Base-by-base conservation (phyloP, 441 rosid species). In the Brassica balearica region DNA sequence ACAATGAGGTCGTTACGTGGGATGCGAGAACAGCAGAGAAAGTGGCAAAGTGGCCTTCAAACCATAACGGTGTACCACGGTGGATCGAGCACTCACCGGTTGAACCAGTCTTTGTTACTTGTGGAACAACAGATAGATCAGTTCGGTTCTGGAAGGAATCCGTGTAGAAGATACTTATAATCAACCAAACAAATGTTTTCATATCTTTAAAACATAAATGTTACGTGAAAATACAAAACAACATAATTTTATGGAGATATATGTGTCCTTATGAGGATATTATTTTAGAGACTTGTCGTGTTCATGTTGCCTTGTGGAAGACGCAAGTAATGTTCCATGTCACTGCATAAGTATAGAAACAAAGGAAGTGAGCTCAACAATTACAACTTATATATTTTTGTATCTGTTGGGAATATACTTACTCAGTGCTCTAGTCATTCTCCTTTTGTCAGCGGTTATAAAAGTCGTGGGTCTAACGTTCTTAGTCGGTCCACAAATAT, bases 61-160 rank as follows among this genome's bases (percentile, higher is more conserved):
- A 80, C 86, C 98, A 93, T 75, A 84, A 79, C 12, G 89, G 97
- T 60, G 76, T 89, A 19, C 93, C 98, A 0, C 89, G 93, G 2
- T 94, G 97, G 97, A 86, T 94, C 0, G 97, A 90, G 55, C 96
- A 90, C 83, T 92, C 97, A 0, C 94, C 98, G 2, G 75, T 71
- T 2, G 98, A 92, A 48, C 84, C 93, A 38, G 89, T 94, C 61
- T 91, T 93, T 73, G 78, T 93, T 69, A 81, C 91, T 65, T 93
- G 95, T 48, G 97, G 98, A 67, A 90, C 85, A 12, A 90, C 85
- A 15, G 98, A 93, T 68, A 79, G 95, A 83, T 89, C 98, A 8
- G 80, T 91, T 46, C 88, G 95, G 68, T 93, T 84, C 75, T 93
- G 98, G 97, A 93, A 90, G 84, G 97, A 89, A 83, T 73, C 69